Conservation (phyloP, 768 basidiomycete genomes). For the Chiua virens region DNA sequence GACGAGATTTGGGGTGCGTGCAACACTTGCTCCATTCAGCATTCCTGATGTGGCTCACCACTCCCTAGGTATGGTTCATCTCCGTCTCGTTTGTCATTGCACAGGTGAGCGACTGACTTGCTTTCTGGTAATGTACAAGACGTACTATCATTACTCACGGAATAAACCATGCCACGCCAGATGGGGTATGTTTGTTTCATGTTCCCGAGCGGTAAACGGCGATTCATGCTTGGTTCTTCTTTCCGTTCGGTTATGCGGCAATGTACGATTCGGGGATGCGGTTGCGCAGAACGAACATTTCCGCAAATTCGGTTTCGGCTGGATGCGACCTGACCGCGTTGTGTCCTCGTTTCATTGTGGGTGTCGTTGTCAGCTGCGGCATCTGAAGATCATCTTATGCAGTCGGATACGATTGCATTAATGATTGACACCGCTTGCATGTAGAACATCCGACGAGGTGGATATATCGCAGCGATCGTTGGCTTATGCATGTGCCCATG, state of each 20-base stretch:
- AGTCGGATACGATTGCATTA: background rate
- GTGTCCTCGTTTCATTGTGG: constrained; percentile 70
- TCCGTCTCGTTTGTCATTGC: constrained; percentile 77
- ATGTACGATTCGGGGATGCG: constrained; percentile 3
- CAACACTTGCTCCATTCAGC: background rate
- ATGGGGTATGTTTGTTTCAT: constrained; percentile 26
- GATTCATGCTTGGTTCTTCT: constrained; percentile 7
- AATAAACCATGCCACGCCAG: constrained; percentile 9
- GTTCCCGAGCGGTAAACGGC: constrained; percentile 11
- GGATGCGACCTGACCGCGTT: constrained; percentile 83
- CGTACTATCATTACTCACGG: constrained; percentile 9
- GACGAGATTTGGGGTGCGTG: constrained; percentile 62
- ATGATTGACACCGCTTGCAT: background rate
- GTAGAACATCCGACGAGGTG: constrained; percentile 81
- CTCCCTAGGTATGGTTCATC: constrained; percentile 70
- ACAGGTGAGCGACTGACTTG: constrained; percentile 41
- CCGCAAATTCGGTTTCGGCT: constrained; percentile 80
- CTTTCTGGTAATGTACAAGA: constrained; percentile 2
- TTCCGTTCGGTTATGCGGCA: constrained; percentile 1
- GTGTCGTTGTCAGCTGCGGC: constrained; percentile 20
- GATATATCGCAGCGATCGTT: constrained; percentile 78
- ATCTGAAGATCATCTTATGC: background rate
- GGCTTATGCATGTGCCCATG: constrained; percentile 76
- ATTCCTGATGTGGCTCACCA: constrained; percentile 11
- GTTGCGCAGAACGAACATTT: constrained; percentile 64